Evolutionary conservation across 192 early-diverging fungal genomes (phyloP).

Genomic region (Haplosporangium gracile): DNA sequence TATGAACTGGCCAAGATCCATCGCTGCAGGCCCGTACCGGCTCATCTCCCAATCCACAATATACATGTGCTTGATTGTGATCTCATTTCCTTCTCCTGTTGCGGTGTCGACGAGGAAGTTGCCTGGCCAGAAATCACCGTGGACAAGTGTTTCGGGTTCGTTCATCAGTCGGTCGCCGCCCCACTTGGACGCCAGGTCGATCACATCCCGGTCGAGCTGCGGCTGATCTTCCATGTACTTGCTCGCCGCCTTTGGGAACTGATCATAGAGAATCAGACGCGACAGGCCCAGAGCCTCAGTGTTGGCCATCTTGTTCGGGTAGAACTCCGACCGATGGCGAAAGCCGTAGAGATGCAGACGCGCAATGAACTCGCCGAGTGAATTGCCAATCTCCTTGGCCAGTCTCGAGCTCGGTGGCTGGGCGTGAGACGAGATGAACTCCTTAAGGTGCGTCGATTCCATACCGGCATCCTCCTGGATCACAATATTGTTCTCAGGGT

Average conservation of each 20-base stretch:
- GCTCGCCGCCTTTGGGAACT: slow-evolving; percentile 22
- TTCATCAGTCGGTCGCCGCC: slow-evolving; percentile 46
- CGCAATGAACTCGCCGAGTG: slow-evolving; percentile 53
- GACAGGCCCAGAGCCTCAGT: slow-evolving; percentile 33
- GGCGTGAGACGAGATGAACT: slow-evolving; percentile 33
- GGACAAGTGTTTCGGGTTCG: slow-evolving; percentile 54
- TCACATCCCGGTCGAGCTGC: slow-evolving; percentile 27
- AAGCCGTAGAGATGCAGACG: slow-evolving; percentile 51
- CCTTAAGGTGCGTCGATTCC: slow-evolving; percentile 40
- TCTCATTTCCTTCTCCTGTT: slow-evolving; percentile 27
- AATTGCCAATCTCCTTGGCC: slow-evolving; percentile 40
- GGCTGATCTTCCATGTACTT: slow-evolving; percentile 37
- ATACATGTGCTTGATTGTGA: slow-evolving; percentile 34
- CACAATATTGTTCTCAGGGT: slow-evolving; percentile 41
- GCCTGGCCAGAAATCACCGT: slow-evolving; percentile 58
- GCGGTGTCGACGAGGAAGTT: slow-evolving; percentile 43
- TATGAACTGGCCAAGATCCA: slow-evolving; percentile 57
- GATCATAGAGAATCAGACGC: slow-evolving; percentile 47
- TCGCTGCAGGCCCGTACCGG: slow-evolving; percentile 50
- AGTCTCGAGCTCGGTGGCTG: slow-evolving; percentile 39
- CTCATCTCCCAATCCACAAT: slow-evolving; percentile 58
- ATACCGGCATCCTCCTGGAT: slow-evolving; percentile 50
- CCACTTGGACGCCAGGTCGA: slow-evolving; percentile 46
- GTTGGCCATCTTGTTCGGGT: slow-evolving; percentile 42
- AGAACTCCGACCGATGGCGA: slow-evolving; percentile 34